These are phyloP conservation scores for Epichloe amarillans DNA, from an alignment of 2,329 filamentous ascomycete genomes.

Conservation along the genomic window DNA sequence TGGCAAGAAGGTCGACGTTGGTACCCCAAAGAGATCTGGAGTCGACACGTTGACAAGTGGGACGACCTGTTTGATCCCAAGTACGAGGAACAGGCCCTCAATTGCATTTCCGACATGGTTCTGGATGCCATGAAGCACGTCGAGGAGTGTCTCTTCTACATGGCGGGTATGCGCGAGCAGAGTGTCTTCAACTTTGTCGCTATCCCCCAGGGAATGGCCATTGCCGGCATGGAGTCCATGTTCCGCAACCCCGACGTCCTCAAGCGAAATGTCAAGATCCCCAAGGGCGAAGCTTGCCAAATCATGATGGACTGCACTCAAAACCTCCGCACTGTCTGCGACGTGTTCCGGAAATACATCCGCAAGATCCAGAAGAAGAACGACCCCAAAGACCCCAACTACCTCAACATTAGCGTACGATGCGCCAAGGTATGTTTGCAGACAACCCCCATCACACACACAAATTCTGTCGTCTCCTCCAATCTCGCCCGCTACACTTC, in stretches of 20 bases:
- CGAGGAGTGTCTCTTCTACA: constrained; percentile 94
- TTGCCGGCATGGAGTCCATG: constrained; percentile 80
- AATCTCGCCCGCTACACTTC: neutral
- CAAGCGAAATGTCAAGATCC: constrained; percentile 85
- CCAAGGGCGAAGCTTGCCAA: constrained; percentile 82
- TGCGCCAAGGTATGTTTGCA: constrained; percentile 57
- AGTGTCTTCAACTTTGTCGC: constrained; percentile 98
- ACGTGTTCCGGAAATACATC: constrained; percentile 66
- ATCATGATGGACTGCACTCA: constrained; percentile 90
- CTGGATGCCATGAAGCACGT: constrained; percentile 75
- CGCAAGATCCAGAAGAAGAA: constrained; percentile 87
- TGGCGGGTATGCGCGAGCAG: constrained; percentile 87
- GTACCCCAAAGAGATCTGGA: constrained; percentile 96
- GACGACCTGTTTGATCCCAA: constrained; percentile 80
- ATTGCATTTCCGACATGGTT: constrained; percentile 89
- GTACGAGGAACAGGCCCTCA: constrained; percentile 62
- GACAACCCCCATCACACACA: too few relatives aligned
- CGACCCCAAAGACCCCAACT: constrained; percentile 84
- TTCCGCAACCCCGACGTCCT: constrained; percentile 88
- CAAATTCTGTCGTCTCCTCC: too few relatives aligned
- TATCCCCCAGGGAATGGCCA: constrained; percentile 94
- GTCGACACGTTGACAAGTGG: constrained; percentile 81
- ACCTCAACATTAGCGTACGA: constrained; percentile 77
- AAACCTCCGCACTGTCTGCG: constrained; percentile 69
- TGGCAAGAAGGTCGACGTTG: constrained; percentile 77